A percentile compares a stretch with the other conserved stretches of the same genome.
Conservation (phyloP, 192 early-diverging fungal genomes). For the Gryganskiella cystojenkinii region DNA sequence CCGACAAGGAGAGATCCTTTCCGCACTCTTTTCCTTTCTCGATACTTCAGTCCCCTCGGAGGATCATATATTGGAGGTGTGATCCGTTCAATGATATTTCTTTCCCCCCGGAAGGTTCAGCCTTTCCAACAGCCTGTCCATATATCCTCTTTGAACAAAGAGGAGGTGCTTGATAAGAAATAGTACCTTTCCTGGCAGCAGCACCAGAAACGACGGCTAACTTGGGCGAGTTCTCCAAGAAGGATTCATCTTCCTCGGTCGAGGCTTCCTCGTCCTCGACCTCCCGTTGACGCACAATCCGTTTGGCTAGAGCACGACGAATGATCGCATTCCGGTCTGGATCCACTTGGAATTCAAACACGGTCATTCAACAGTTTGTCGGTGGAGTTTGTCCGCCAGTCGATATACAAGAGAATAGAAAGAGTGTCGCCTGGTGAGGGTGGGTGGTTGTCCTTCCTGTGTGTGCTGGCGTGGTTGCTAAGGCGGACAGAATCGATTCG, state of each 20-base stretch:
- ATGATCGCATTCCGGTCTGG: slow-evolving; percentile 45
- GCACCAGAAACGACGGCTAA: not conserved
- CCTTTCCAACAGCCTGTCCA: no score
- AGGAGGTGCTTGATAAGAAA: not conserved
- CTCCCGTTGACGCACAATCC: slow-evolving; percentile 48
- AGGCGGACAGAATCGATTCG: no score
- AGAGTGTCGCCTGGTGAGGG: no score
- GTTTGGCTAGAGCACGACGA: slow-evolving; percentile 45
- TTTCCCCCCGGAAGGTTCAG: no score
- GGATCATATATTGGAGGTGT: no score
- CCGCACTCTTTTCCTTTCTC: no score
- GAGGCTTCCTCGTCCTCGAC: slow-evolving; percentile 46
- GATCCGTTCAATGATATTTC: no score
- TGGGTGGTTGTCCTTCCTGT: no score
- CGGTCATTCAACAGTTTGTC: slow-evolving; percentile 30
- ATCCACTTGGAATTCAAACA: slow-evolving; percentile 49
- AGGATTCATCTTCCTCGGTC: slow-evolving; percentile 49
- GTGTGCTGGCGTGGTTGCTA: no score
- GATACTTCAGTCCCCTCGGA: not conserved
- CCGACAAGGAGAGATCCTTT: not conserved
- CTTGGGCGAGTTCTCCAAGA: slow-evolving; percentile 24
- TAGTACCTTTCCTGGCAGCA: slow-evolving; percentile 27
- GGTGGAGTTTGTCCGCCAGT: no score
- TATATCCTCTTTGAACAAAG: not conserved
- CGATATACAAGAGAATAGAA: no score